Conservation (phyloP, 2,329 filamentous ascomycete genomes). For the Blastomyces percursus region DNA sequence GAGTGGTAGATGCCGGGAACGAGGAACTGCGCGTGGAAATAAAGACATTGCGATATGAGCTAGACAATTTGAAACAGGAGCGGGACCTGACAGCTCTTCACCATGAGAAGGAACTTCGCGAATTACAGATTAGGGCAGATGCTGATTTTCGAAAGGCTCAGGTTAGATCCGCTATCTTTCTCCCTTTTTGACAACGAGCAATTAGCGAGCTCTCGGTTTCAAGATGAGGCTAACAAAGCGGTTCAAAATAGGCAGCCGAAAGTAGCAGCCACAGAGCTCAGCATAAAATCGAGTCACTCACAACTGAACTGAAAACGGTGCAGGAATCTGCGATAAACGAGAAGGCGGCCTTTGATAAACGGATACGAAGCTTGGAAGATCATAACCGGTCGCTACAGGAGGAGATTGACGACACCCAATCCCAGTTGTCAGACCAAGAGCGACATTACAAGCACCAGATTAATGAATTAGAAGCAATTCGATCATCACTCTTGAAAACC, state of each 20-base stretch:
- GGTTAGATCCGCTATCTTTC: constrained; percentile 23
- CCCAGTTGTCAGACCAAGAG: constrained; percentile 57
- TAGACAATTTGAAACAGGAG: constrained; percentile 79
- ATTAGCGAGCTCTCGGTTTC: background rate
- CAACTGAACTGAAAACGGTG: constrained; percentile 44
- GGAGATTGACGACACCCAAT: constrained; percentile 71
- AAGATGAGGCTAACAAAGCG: background rate
- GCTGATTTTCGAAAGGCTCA: constrained; percentile 64
- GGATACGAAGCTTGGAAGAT: constrained; percentile 49
- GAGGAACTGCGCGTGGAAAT: constrained; percentile 85
- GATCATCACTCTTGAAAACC: constrained; percentile 47
- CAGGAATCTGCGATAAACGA: constrained; percentile 47
- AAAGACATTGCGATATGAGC: constrained; percentile 75
- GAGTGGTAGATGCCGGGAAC: constrained; percentile 35
- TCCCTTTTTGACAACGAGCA: background rate
- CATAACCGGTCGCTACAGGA: constrained; percentile 65
- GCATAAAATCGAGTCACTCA: constrained; percentile 45
- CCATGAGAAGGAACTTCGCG: constrained; percentile 73
- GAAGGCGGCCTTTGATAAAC: constrained; percentile 44
- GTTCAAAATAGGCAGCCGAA: constrained; percentile 38
- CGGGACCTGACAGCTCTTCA: constrained; percentile 67
- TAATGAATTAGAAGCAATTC: constrained; percentile 51
- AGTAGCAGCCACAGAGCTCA: constrained; percentile 40
- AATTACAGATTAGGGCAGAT: constrained; percentile 69
- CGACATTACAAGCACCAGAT: constrained; percentile 52